Percentiles rank a stretch among this genome's conserved stretches.
Conservation (phyloP, 2,329 filamentous ascomycete genomes). For the Neonectria ditissima region DNA sequence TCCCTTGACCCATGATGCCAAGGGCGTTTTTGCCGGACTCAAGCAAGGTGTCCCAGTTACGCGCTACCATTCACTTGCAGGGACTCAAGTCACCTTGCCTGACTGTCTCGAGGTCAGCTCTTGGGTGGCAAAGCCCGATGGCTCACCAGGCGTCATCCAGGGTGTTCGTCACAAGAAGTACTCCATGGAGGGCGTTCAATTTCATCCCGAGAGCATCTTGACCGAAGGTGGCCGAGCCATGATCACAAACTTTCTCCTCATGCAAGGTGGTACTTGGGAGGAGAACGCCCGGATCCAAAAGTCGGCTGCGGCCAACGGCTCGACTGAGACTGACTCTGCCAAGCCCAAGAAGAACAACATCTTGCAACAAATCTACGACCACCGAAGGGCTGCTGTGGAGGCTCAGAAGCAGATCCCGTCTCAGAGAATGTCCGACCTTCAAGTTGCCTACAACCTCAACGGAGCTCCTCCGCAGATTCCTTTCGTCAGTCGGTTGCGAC, state of each 20-base stretch:
- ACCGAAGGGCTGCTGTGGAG: conserved; percentile 79
- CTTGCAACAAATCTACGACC: conserved; percentile 88
- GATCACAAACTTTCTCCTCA: conserved; percentile 90
- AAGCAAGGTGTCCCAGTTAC: conserved; percentile 87
- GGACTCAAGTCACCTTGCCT: conserved; percentile 88
- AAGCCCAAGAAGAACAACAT: conserved; percentile 81
- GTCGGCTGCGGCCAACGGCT: conserved; percentile 45
- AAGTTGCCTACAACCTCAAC: conserved; percentile 87
- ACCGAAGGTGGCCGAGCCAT: conserved; percentile 89
- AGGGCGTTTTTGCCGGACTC: conserved; percentile 90
- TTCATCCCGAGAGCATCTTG: conserved; percentile 96
- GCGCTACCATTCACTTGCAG: conserved; percentile 94
- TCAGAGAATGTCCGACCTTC: conserved; percentile 83
- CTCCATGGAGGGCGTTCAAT: conserved; percentile 95
- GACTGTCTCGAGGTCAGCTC: conserved; percentile 89
- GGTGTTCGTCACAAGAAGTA: conserved; percentile 94
- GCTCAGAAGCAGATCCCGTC: conserved; percentile 89
- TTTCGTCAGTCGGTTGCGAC: conserved; percentile 81
- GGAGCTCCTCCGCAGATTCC: conserved; percentile 86
- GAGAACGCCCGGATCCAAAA: conserved; percentile 75
- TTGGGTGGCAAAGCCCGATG: conserved; percentile 83
- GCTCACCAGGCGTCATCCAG: conserved; percentile 90
- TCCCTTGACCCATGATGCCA: conserved; percentile 85
- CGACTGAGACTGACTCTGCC: conserved; percentile 40
- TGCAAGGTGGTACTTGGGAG: conserved; percentile 92